These are phyloP conservation scores for Colletotrichum godetiae DNA, from an alignment of 2,329 filamentous ascomycete species.

Conservation along the genomic window DNA sequence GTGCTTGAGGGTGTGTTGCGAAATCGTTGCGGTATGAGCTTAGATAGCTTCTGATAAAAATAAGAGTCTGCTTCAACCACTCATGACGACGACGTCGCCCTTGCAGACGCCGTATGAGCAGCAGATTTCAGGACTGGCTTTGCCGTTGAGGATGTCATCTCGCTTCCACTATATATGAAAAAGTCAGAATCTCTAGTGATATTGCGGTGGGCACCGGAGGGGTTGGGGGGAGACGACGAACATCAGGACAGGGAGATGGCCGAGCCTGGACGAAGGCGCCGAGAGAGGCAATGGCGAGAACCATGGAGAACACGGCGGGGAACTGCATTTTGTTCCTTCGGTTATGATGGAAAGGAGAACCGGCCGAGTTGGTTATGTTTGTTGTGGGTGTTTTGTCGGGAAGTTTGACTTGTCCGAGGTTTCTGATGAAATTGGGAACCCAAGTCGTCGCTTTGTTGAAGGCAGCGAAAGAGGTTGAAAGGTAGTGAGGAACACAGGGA, in stretches of 20 bases:
- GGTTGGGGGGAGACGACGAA: slow-evolving; percentile 38
- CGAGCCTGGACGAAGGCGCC: slow-evolving; percentile 42
- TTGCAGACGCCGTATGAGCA: slow-evolving; percentile 66
- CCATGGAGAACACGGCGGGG: slow-evolving; percentile 37
- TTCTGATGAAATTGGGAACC: not conserved
- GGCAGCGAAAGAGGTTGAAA: not conserved
- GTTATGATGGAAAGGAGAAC: not conserved
- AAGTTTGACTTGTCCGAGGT: not conserved
- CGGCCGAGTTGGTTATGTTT: not conserved
- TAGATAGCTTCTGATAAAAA: not conserved
- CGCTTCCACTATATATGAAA: slow-evolving; percentile 43
- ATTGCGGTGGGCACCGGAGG: not conserved
- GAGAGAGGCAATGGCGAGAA: slow-evolving; percentile 41
- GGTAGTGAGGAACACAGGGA: not conserved
- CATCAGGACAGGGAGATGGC: slow-evolving; percentile 53
- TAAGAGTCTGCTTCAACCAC: slow-evolving; percentile 45
- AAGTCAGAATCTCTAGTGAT: slow-evolving; percentile 26
- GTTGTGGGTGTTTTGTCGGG: not conserved
- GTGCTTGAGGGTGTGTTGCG: not conserved
- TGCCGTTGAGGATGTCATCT: slow-evolving; percentile 59
- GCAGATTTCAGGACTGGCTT: slow-evolving; percentile 60
- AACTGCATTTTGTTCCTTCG: slow-evolving; percentile 41
- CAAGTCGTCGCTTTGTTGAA: not conserved
- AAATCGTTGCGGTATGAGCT: not conserved
- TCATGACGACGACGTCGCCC: slow-evolving; percentile 60